Percentiles rank a stretch among this genome's conserved stretches.
These are phyloP conservation scores for Candida mesenterica DNA, from an alignment of 1,139 yeast species.

Conservation along the genomic window DNA sequence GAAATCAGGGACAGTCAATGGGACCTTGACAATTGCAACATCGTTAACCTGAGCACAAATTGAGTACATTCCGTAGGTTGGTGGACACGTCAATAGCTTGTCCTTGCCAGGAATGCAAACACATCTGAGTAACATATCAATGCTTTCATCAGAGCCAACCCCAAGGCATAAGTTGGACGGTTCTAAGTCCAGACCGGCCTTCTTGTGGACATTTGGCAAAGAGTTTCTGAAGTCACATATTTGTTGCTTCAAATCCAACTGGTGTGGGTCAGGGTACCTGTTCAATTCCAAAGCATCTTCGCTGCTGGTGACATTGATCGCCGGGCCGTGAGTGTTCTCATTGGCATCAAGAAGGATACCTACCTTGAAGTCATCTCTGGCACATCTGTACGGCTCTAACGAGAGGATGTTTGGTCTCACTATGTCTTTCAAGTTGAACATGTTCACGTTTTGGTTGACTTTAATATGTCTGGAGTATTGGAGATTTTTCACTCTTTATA, in stretches of 20 bases:
- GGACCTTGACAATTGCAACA: slow-evolving; percentile 71
- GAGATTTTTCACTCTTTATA: neutral
- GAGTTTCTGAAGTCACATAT: slow-evolving; percentile 69
- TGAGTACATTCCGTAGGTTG: slow-evolving; percentile 96
- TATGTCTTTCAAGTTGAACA: slow-evolving; percentile 56
- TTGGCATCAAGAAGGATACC: slow-evolving; percentile 93
- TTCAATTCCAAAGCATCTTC: slow-evolving; percentile 55
- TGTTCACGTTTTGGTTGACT: too few relatives aligned
- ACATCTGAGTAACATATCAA: slow-evolving; percentile 84
- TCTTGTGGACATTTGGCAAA: slow-evolving; percentile 30
- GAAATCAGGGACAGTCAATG: slow-evolving; percentile 57
- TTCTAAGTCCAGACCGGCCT: slow-evolving; percentile 32
- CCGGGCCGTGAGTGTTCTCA: slow-evolving; percentile 93
- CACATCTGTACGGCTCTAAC: slow-evolving; percentile 91
- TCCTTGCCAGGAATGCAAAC: slow-evolving; percentile 81
- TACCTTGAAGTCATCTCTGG: slow-evolving; percentile 69
- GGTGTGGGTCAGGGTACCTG: slow-evolving; percentile 98
- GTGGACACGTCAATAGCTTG: slow-evolving; percentile 84
- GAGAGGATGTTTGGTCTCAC: slow-evolving; percentile 82
- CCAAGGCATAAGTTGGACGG: slow-evolving; percentile 84
- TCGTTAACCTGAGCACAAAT: slow-evolving; percentile 91
- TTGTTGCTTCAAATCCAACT: slow-evolving; percentile 68
- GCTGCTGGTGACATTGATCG: slow-evolving; percentile 37
- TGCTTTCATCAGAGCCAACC: slow-evolving; percentile 96
- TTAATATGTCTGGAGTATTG: too few relatives aligned